Evolutionary conservation across 352 stramenopile species (phyloP).

Genomic region (Phytophthora crassamura): DNA sequence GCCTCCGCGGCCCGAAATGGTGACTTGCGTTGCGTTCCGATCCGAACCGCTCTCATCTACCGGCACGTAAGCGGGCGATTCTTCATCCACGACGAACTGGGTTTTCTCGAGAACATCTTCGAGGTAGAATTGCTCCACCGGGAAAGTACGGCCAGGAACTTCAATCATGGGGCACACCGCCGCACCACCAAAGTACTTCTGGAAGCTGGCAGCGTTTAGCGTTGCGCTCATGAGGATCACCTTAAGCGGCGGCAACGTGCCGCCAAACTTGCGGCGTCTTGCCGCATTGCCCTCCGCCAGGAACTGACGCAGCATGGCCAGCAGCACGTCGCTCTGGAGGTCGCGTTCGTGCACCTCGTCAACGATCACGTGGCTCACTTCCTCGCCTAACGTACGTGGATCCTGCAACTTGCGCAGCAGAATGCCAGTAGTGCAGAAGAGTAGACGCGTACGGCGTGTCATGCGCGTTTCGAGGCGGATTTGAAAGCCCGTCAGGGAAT

Average conservation of each 20-base stretch:
- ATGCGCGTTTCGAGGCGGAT: slow-evolving; percentile 94
- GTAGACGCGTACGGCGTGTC: slow-evolving; percentile 84
- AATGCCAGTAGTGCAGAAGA: slow-evolving; percentile 97
- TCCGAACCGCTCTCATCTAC: slow-evolving; percentile 26
- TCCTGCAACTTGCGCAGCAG: slow-evolving; percentile 93
- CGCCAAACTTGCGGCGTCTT: slow-evolving; percentile 39
- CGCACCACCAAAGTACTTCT: slow-evolving; percentile 93
- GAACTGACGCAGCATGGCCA: slow-evolving; percentile 91
- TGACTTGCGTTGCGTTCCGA: slow-evolving; percentile 61
- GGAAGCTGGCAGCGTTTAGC: slow-evolving; percentile 95
- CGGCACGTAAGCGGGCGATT: slow-evolving; percentile 54
- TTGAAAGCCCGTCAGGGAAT: slow-evolving; percentile 90
- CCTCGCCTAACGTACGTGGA: slow-evolving; percentile 71
- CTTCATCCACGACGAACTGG: slow-evolving; percentile 85
- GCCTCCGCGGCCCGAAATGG: slow-evolving; percentile 65
- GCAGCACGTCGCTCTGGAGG: slow-evolving; percentile 91
- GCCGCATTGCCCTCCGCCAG: slow-evolving; percentile 59
- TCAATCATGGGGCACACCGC: slow-evolving; percentile 82
- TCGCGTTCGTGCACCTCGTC: slow-evolving; percentile 98
- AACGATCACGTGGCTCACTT: slow-evolving; percentile 97
- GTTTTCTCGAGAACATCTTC: slow-evolving; percentile 94
- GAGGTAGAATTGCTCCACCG: slow-evolving; percentile 96
- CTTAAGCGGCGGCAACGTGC: slow-evolving; percentile 78
- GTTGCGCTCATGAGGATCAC: slow-evolving; percentile 98
- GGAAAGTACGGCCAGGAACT: slow-evolving; percentile 95